Base-by-base conservation (phyloP, 1,139 yeast genomes). In the Debaryomyces fabryi region DNA sequence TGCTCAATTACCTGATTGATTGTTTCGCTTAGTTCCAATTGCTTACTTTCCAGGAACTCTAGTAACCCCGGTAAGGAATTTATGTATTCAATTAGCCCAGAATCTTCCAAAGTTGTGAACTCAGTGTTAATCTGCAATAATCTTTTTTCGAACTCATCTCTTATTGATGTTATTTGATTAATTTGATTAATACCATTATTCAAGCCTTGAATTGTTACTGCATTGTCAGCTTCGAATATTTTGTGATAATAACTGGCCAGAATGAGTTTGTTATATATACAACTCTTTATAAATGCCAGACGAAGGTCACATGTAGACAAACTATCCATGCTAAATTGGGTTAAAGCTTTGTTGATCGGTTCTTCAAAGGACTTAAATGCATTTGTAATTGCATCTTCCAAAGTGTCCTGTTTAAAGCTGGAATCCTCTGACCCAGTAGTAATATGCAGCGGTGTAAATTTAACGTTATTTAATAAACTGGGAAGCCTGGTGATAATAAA, bases 241-340 rank as follows among this genome's bases (percentile, higher is more conserved):
- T 72, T 69, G 46, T 72, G 76, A 50, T 79, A 73, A 8, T 78
- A 62, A 13, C 70, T 67, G 1, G 71, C 66, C 27, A 79, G 72
- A 16, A 82, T 69, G n/a, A 65, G 45, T 42, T 65, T 63, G 49
- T 67, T 63, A 49, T 62, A 61, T 9, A 70, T 60, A 52, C 86
- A 75, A 13, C 81, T 72, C 54, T 79, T 80, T 18, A 85, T 61
- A 49, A 86, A 82, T 16, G 75, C 79, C 52, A 81, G 84, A 44
- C 86, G 74, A 3, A 83, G 69, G 56, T 74, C 78, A 54, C 74
- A 80, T 48, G 66, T 63, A 32, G 72, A 56, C 39, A 48, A 21
- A 7, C 49, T 49, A 1, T 56, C 56, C 15, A 54, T 43, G 3
- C 25, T 44, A 27, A 52, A 44, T 9, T 49, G 45, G 18, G 51